Percentiles rank a stretch among this genome's conserved stretches.
phyloP scores from a whole-genome alignment of 106 monocot species.

The Phalaenopsis aphrodite region DNA sequence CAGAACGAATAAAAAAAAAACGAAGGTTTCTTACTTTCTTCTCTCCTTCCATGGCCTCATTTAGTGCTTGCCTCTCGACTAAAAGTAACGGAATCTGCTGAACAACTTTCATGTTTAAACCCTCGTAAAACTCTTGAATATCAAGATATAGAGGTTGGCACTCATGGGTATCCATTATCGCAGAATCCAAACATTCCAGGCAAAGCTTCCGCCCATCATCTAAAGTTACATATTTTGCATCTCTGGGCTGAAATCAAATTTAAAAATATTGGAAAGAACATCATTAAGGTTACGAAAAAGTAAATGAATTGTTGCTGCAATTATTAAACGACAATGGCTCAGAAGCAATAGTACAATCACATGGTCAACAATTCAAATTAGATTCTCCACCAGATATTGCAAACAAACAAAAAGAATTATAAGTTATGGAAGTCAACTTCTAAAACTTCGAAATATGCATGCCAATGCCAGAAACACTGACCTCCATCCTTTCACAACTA shows the following conservation, averaged over 20 bases:
- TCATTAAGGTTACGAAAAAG: not conserved
- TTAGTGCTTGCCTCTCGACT: conserved; percentile 84
- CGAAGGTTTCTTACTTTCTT: conserved; percentile 44
- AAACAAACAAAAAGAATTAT: not conserved
- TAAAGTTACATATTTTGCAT: conserved; percentile 52
- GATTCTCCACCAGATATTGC: not conserved
- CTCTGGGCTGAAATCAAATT: conserved; percentile 47
- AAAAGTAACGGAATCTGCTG: conserved; percentile 82
- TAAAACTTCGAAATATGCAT: too few species aligned
- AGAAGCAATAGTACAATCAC: too few species aligned
- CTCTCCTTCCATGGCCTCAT: conserved; percentile 94
- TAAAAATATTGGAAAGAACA: not conserved
- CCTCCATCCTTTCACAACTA: conserved; percentile 95
- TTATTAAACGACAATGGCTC: too few species aligned
- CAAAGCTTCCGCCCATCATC: conserved; percentile 91
- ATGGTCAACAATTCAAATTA: not conserved
- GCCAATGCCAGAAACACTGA: conserved; percentile 9
- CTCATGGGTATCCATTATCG: conserved; percentile 83
- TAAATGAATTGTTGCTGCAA: not conserved
- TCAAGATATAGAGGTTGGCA: conserved; percentile 86
- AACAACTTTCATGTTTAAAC: conserved; percentile 85
- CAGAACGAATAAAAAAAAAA: not conserved
- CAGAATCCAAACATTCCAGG: conserved; percentile 79
- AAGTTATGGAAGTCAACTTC: not conserved
- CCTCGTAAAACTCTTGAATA: conserved; percentile 90